Percentiles rank a stretch among this genome's conserved stretches.
Conservation (phyloP, 2,329 filamentous ascomycete genomes). For the Alternaria gaisen region DNA sequence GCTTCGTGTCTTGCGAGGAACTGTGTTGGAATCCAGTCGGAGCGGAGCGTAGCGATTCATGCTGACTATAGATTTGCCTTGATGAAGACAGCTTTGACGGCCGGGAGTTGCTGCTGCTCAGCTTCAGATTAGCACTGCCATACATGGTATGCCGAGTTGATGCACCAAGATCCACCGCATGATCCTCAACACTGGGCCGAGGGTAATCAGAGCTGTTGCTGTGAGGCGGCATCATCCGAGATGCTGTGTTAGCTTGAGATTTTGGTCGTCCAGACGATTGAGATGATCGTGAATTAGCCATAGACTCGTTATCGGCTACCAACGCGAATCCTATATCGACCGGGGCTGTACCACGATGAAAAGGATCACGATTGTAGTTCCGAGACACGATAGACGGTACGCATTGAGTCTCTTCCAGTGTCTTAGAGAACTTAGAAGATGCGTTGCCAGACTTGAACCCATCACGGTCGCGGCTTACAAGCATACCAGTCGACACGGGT, state of each 20-base stretch:
- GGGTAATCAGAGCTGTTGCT: not conserved
- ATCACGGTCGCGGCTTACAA: not conserved
- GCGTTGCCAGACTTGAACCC: not conserved
- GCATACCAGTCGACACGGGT: not conserved
- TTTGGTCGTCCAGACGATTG: slow-evolving; percentile 30
- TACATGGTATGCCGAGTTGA: not conserved
- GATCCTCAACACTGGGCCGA: not conserved
- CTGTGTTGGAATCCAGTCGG: not conserved
- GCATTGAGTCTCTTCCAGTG: slow-evolving; percentile 10
- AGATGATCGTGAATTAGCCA: slow-evolving; percentile 14
- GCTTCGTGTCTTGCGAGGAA: not conserved
- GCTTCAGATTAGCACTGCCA: not conserved
- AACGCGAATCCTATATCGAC: not conserved
- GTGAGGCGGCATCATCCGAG: slow-evolving; percentile 36
- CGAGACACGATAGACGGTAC: not conserved
- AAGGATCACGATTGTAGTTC: not conserved
- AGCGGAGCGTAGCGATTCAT: not conserved
- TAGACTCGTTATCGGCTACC: not conserved
- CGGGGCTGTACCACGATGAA: not conserved
- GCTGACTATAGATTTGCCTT: slow-evolving; percentile 8
- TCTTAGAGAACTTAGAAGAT: not conserved
- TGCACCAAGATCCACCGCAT: not conserved
- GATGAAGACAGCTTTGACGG: not conserved
- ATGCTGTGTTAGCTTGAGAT: slow-evolving; percentile 46
- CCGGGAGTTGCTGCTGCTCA: not conserved